Evolutionary conservation across 2,329 filamentous ascomycete species (phyloP), one percentile per base, ranked within the genome.

Genomic region (Tolypocladium pustulatum): DNA sequence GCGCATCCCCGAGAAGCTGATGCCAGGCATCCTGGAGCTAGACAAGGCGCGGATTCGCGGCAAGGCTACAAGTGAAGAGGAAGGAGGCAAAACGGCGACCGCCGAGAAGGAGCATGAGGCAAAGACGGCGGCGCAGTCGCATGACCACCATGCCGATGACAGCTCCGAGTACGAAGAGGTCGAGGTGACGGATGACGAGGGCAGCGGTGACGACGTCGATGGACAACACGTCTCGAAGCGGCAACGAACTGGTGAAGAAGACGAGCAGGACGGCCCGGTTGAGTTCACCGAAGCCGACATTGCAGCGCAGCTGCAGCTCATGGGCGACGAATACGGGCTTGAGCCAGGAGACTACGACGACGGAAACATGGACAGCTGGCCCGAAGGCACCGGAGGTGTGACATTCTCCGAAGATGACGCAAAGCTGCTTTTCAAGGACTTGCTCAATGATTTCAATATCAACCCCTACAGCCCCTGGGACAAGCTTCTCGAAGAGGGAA

Each of bases 271-370:
- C 1, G 74, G 71, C 1, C 79, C 82, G 0, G 75, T 94, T 9
- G 93, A 97, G 66, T 96, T 96, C 67, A 90, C 89, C 58, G 94
- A 97, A 71, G 93, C 92, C 57, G 94, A 99, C 68, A 95, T 99
- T 65, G 92, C 90, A 40, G 92, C 87, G 69, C 94, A 99, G 68
- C 79, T 99, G 15, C 89, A 90, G 57, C 87, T 89, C 32, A 96
- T 97, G 90, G 91, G 89, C 57, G 82, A 89, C 64, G 87, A 90
- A n/a, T 91, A 92, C 65, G 90, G 85, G 1, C 78, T 92, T 36
- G 89, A 91, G 43, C 85, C 85, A 0, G 89, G 85, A 56, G 88
- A 91, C 67, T 91, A 91, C 68, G 88, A 87, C 59, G 86, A 87
- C 61, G 85, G 81, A 5, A 76, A 79, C 61, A 77, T 75, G 64